A percentile compares a stretch with the other conserved stretches of the same genome.
Evolutionary conservation across 441 rosid genomes (phyloP).

Genomic region (Capsella rubella): DNA sequence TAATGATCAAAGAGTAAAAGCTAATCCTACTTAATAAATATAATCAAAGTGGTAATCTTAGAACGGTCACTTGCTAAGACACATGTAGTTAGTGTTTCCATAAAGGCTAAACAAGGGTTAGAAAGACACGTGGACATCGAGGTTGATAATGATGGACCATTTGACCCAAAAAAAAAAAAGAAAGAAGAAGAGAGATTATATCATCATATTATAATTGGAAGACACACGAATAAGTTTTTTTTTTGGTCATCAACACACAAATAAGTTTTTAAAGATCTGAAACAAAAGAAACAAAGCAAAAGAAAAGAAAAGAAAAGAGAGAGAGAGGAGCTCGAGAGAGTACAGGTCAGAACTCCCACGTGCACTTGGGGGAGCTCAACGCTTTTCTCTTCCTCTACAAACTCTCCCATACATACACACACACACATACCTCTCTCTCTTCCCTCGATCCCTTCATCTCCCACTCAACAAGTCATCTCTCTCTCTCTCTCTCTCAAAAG

Average conservation of each 20-base stretch:
- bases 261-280: neutral
- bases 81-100: slow-evolving; percentile 10
- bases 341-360: slow-evolving; percentile 58
- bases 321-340: slow-evolving; percentile 22
- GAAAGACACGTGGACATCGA: slow-evolving; percentile 26
- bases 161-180: neutral
- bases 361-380: slow-evolving; percentile 70
- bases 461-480: neutral
- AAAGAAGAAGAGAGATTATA: neutral
- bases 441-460: slow-evolving; percentile 10
- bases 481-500: slow-evolving; percentile 17
- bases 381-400: slow-evolving; percentile 39
- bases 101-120: slow-evolving; percentile 11
- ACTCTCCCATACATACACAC: neutral
- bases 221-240: no score
- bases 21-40: neutral
- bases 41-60: neutral
- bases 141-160: neutral
- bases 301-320: neutral
- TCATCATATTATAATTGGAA: neutral
- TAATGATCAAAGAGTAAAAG: neutral
- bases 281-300: neutral
- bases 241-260: no score
- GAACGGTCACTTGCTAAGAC: slow-evolving; percentile 20
- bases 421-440: slow-evolving; percentile 1